Evolutionary conservation across 352 stramenopile species (phyloP), one percentile per base, ranked within the genome.

Genomic region (Heterotrichella gracilis): DNA sequence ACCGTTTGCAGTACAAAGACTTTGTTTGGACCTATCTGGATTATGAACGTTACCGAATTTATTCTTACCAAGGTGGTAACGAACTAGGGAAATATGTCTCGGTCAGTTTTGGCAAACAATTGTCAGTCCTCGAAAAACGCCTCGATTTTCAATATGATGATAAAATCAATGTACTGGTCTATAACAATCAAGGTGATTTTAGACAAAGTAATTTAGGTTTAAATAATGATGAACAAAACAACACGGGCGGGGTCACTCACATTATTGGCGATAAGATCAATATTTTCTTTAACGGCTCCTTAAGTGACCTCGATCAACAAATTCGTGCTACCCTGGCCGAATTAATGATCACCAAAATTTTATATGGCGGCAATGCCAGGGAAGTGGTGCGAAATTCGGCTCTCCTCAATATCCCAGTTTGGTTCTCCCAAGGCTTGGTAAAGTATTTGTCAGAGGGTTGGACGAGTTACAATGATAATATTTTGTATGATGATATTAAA

Each of bases 201-300:
- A 53, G n/a, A 53, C 32, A 53, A 53, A 53, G 32, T 53, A 53
- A 53, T n/a, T n/a, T 53, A 17, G 32, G 32, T 9, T n/a, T 53
- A 9, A 53, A n/a, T n/a, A 53, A n/a, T n/a, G 32, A 53, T n/a
- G 32, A 53, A 17, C 32, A 53, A 53, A 53, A 53, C 32, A 53
- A 53, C 32, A 53, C n/a, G 9, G 32, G 32, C 32, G 32, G 32
- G 9, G 32, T 53, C n/a, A 53, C 32, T n/a, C 9, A 53, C 9
- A 53, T 53, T 53, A 53, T 53, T 17, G 32, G 32, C 9, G 32
- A 53, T 53, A 53, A 53, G n/a, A 53, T 53, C 9, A 53, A n/a
- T n/a, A n/a, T 53, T 53, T 53, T 53, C n/a, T 53, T 53, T 53
- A 53, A 53, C 32, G 32, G 32, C 32, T 53, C 32, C 32, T n/a